Conservation (phyloP, 306 rosid genomes). For the Prunus campanulata region DNA sequence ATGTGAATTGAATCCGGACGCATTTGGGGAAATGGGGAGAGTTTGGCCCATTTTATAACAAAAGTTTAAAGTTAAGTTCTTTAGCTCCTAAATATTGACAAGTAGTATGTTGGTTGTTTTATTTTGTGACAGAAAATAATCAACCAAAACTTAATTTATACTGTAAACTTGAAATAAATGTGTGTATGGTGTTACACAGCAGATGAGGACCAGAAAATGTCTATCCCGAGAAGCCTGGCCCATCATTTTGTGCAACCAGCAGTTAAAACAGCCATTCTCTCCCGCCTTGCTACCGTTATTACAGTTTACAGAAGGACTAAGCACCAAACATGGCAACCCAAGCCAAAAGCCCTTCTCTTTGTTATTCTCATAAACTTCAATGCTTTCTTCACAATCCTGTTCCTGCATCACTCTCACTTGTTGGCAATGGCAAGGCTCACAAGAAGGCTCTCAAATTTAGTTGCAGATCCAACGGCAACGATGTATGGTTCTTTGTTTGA, state of each 20-base stretch:
- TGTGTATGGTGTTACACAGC: constrained; percentile 9
- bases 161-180: background rate
- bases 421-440: constrained; percentile 16
- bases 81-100: too few relatives aligned
- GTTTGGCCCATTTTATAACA: too few relatives aligned
- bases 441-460: constrained; percentile 35
- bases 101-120: background rate
- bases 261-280: background rate
- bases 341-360: constrained; percentile 18
- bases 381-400: constrained; percentile 26
- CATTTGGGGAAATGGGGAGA: accelerated
- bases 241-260: background rate
- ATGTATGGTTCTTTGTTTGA: constrained; percentile 31
- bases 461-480: constrained; percentile 43
- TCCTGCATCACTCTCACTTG: constrained; percentile 22
- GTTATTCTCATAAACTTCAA: constrained; percentile 32
- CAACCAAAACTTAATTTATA: background rate
- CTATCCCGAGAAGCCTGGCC: constrained; percentile 26
- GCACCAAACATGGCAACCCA: constrained; percentile 13
- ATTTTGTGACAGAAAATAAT: background rate
- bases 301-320: background rate
- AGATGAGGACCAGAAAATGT: constrained; percentile 28
- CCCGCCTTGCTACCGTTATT: constrained; percentile 18
- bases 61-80: background rate
- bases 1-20: too few relatives aligned